Evolutionary conservation across 176 grass and related monocot genomes (phyloP), one percentile per base, ranked within the genome.

Genomic region (Triticum monococcum): DNA sequence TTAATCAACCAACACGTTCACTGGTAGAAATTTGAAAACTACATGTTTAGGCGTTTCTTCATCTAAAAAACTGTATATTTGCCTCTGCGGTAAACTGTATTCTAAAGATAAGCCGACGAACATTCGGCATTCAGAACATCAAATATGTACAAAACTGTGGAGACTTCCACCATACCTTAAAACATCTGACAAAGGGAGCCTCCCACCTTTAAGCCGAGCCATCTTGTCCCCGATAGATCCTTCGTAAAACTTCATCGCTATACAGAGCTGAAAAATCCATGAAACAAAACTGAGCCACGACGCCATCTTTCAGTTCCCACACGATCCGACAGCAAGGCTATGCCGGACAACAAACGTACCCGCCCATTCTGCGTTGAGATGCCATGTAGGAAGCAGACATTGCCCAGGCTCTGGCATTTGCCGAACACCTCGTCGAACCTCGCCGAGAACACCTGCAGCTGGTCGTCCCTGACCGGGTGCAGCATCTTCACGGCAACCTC

Each of bases 401-500:
- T 86, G 18, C 89, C 63, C 16, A 94, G 54, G 57, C 94, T 94
- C 75, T 78, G 92, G 56, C 92, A 94, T 86, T 94, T 96, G 82
- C 87, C 79, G 77, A 94, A 99, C 20, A 99, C 78, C 79, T 94
- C 94, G 43, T 99, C 90, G 48, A 99, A 99, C 83, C 91, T 94
- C 0, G 73, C 86, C 3, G 91, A 92, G 79, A 95, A 99, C 75
- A 45, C 30, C 67, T 91, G 85, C 30, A 99, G 87, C 77, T 99
- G 92, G 84, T 99, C 97, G 45, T 99, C 94, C 76, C 88, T 96
- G 22, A 99, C 87, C 30, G 97, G 94, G 88, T 90, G 87, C 67
- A 99, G 81, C 92, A 94, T 99, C 92, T 99, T 99, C 84, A 99
- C 92, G 2, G 90, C 90, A 4, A 99, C 94, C 89, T 99, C 97